Conservation (phyloP, 371 early-diverging fungal genomes). For the Rhizopus sp. region DNA sequence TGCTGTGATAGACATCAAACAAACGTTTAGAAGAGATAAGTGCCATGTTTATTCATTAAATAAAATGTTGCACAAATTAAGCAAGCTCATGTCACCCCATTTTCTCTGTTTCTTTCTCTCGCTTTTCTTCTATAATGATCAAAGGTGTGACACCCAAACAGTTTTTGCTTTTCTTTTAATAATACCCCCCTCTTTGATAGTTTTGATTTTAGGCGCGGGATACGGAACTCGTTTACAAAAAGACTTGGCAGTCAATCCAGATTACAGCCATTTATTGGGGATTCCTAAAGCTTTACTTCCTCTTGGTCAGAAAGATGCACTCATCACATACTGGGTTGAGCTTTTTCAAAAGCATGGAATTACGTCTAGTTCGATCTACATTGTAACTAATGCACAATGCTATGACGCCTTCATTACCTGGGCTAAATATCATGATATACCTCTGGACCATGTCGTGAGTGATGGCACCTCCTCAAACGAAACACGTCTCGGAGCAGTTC, state of each 20-base stretch:
- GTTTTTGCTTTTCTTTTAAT: too few relatives aligned
- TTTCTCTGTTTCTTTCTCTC: neutral
- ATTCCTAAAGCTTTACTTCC: slow-evolving; percentile 57
- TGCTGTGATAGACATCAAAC: slow-evolving; percentile 18
- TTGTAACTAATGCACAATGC: slow-evolving; percentile 51
- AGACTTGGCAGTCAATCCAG: slow-evolving; percentile 31
- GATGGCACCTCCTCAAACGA: slow-evolving; percentile 58
- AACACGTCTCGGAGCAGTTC: slow-evolving; percentile 59
- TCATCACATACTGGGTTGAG: slow-evolving; percentile 56
- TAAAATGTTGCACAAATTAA: neutral
- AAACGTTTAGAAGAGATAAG: slow-evolving; percentile 24
- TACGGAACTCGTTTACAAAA: slow-evolving; percentile 62
- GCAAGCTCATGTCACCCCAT: neutral
- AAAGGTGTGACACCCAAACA: neutral
- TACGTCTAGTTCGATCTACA: slow-evolving; percentile 27
- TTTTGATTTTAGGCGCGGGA: slow-evolving; percentile 57
- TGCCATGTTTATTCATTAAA: slow-evolving; percentile 4
- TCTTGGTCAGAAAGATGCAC: slow-evolving; percentile 46
- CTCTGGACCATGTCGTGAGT: slow-evolving; percentile 47
- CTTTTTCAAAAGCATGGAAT: slow-evolving; percentile 33
- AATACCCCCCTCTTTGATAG: slow-evolving; percentile 17
- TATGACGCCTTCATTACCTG: slow-evolving; percentile 49
- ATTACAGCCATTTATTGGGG: slow-evolving; percentile 44
- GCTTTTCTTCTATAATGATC: neutral
- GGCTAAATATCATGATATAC: slow-evolving; percentile 45